Evolutionary conservation across 306 rosid genomes (phyloP), one percentile per base, ranked within the genome.

Genomic region (Quercus cerris): DNA sequence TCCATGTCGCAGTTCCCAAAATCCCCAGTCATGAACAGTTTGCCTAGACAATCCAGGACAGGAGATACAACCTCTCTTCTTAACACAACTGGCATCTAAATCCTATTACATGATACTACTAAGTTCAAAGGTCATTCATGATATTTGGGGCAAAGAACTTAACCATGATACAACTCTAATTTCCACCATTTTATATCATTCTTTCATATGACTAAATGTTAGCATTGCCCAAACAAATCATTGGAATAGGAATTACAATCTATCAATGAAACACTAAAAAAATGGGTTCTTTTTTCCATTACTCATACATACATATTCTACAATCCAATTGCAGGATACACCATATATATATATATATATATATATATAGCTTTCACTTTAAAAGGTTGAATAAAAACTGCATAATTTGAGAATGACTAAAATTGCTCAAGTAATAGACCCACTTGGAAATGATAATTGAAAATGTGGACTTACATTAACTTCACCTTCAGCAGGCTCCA

Each of bases 401-500:
- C 70, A 64, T 17, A 41, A 30, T 64, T 64, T 64, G 70, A 64
- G 9, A 64, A 27, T 28, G 31, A 64, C 44, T 18, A 15, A 6
- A 20, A 49, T 49, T 49, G 5, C 15, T 35, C 51, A n/a, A 81
- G 7, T 56, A 20, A 30, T 20, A 62, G 19, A 57, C 12, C 18
- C 52, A 46, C 56, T 30, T 5, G n/a, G 3, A 11, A 59, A 67
- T 41, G 61, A 74, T 61, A 9, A 54, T 22, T 71, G 63, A 74
- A 74, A 23, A 62, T 0, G 23, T 19, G 23, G 59, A 68, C 94
- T 76, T 77, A 93, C 99, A 75, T 95, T 90, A 55, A 89, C 76
- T 85, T 93, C 93, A 19, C 95, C 97, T 56, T 87, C 70, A n/a
- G 95, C 95, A 75, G 93, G 90, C 80, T 91, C 97, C 69, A 91